phyloP scores from a whole-genome alignment of 805 yeast species.

The Saccharomycopsis capsularis region DNA sequence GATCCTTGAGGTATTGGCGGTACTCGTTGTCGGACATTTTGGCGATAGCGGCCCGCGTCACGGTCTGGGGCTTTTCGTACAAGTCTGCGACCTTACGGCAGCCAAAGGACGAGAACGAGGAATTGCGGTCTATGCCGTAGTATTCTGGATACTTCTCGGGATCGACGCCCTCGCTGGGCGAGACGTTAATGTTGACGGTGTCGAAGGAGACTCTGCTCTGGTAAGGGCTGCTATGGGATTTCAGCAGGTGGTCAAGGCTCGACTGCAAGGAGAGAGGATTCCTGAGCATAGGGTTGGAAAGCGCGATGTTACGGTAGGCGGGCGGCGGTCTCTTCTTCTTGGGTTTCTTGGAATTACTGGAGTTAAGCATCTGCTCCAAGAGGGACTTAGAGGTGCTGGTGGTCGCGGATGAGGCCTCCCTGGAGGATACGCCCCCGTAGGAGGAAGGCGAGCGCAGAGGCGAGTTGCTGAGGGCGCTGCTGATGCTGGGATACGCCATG shows the following conservation, averaged over 20 bases:
- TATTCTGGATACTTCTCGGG: constrained; percentile 18
- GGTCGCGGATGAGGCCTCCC: no score
- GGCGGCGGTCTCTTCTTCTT: constrained; percentile 12
- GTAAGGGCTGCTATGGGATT: neutral
- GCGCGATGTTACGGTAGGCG: constrained; percentile 4
- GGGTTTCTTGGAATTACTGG: constrained; percentile 5
- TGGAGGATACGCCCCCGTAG: no score
- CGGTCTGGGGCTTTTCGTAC: neutral
- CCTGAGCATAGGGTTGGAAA: neutral
- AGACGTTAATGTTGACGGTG: constrained; percentile 36
- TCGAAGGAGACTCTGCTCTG: constrained; percentile 43
- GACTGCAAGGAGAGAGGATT: neutral
- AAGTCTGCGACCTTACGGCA: constrained; percentile 6
- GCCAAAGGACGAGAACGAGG: constrained; percentile 2
- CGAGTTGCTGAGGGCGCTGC: neutral
- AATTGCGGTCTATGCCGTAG: constrained; percentile 8
- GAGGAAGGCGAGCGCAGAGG: no score
- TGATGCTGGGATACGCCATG: neutral
- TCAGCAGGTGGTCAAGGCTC: neutral
- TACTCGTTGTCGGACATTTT: constrained; percentile 7
- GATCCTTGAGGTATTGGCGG: constrained; percentile 5
- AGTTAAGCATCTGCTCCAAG: constrained; percentile 9
- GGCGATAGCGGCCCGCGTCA: neutral
- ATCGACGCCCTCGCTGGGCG: constrained; percentile 14
- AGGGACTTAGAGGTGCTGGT: constrained; percentile 7